Base-by-base conservation (phyloP, 495 filamentous ascomycete species). In the Friedmanniomyces simplex region DNA sequence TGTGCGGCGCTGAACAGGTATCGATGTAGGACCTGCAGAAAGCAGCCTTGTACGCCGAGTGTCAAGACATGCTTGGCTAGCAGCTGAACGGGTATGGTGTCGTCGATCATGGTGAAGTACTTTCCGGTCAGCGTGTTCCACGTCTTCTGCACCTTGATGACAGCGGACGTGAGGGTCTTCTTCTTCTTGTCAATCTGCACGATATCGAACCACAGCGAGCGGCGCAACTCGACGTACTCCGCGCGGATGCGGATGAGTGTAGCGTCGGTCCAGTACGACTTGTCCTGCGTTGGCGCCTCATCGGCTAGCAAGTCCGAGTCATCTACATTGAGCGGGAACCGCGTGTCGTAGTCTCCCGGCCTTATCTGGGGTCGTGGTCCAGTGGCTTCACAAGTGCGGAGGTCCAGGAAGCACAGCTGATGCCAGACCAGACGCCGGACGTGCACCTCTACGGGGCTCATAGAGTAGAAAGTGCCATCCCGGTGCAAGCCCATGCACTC, bases 391-490 rank as follows among this genome's bases (percentile, higher is more conserved):
- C 84, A 87, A 2, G 86, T 84, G 46, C 84, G 77, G 45, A 87
- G 80, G 67, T 93, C 87, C 11, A 93, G 74, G 59, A 87, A 80
- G 66, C 82, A 87, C 14, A 91, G 69, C 59, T 83, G 78, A 67
- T 86, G 83, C 87, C 87, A 91, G 16, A 87, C 74, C 10, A 88
- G 65, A n/a, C 87, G 81, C 5, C 88, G 80, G 39, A 89, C 76
- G 46, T 90, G 85, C 5, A 81, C 79, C 59, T 89, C 87, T 6
- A 86, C 74, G 0, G 86, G 77, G 32, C 74, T 77, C 32, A 85
- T 73, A 0, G 81, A 79, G 56, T 83, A 87, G 42, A 68, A 60
- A 16, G 69, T 68, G 8, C 82, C 82, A 62, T 91, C 87, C 1
- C 82, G 73, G 65, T 89, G 82, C n/a, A 88, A 69, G 6, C 85